Base-by-base conservation (phyloP, 352 stramenopile genomes). In the Phytophthora pinifolia region DNA sequence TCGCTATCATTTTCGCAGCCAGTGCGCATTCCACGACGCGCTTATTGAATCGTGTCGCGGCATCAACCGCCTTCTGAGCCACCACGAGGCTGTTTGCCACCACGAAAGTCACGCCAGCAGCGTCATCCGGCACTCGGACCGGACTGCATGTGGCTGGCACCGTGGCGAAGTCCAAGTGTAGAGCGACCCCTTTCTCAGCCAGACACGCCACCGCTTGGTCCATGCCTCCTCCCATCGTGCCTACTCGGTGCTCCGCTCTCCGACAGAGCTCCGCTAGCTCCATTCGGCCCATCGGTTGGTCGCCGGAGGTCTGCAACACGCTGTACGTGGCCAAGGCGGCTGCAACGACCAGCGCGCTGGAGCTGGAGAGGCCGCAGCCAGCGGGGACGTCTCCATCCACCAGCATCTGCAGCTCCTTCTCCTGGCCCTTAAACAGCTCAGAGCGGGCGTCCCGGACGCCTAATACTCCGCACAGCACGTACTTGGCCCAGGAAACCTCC, bases 201-300 rank as follows among this genome's bases (percentile, higher is more conserved):
- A 92, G 61, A 54, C 78, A 88, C 39, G 67, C 75, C 27, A 85
- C 72, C 1, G 84, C 69, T 50, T 96, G 86, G 56, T 96, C 86
- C 86, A 94, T 96, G 15, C 86, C 84, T 27, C 84, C 86, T 44
- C 84, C 78, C 65, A 92, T 81, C 0, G 79, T 92, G 4, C 83
- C 86, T 12, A 94, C 70, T 34, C 73, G 70, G 29, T 76, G 74
- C 59, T 96, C 86, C 3, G 78, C 70, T 25, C 43, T 45, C 12
- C 76, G 70, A 54, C 82, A 86, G 1, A 72, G 41, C 6, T 89
- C 68, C 3, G 81, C 86, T 13, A 96, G 49, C 27, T 79, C 62
- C 9, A 47, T 39, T 43, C 74, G 61, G 12, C 39, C 70, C 3
- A 74, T 56, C 5, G 66, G 5, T 13, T 49, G 12, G 14, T 41